phyloP scores from a whole-genome alignment of 1,284 basidiomycete species.

The Lignosus rhinocerotis region DNA sequence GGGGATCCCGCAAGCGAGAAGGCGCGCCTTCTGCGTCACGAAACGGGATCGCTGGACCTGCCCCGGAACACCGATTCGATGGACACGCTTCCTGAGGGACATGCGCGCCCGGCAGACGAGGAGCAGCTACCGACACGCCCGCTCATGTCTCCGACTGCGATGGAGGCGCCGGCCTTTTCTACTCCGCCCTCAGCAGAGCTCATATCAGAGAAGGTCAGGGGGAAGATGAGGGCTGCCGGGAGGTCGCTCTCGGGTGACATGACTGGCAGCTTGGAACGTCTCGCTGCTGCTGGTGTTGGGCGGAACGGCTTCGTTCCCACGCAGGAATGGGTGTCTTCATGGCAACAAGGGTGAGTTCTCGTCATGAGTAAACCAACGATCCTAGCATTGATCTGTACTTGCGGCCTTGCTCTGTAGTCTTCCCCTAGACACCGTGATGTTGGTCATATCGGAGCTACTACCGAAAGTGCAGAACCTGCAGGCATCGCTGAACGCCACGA shows the following conservation, averaged over 20 bases:
- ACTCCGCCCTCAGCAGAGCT: conserved; percentile 16
- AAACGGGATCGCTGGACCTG: conserved; percentile 33
- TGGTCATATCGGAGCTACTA: conserved; percentile 83
- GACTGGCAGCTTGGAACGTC: conserved; percentile 57
- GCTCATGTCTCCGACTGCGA: conserved; percentile 45
- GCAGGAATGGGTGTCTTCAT: conserved; percentile 92
- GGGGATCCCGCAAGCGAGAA: conserved; percentile 58
- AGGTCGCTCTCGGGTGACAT: conserved; percentile 63
- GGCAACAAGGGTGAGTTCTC: conserved; percentile 76
- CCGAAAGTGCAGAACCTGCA: conserved; percentile 86
- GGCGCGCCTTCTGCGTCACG: conserved; percentile 55
- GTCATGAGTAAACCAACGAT: neutral
- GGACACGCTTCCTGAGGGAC: conserved; percentile 30
- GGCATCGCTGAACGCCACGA: conserved; percentile 60
- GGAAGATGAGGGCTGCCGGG: conserved; percentile 76
- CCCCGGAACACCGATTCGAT: conserved; percentile 22
- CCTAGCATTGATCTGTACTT: neutral
- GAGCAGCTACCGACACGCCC: conserved; percentile 26
- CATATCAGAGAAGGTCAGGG: conserved; percentile 83
- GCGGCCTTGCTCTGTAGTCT: conserved; percentile 44
- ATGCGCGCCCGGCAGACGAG: conserved; percentile 26
- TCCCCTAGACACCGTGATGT: conserved; percentile 82
- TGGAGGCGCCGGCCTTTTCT: conserved; percentile 31
- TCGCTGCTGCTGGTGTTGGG: conserved; percentile 69
- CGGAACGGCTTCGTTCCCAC: conserved; percentile 90